These are phyloP conservation scores for Metschnikowia kunwiensis DNA, from an alignment of 805 yeast species.

Conservation along the genomic window DNA sequence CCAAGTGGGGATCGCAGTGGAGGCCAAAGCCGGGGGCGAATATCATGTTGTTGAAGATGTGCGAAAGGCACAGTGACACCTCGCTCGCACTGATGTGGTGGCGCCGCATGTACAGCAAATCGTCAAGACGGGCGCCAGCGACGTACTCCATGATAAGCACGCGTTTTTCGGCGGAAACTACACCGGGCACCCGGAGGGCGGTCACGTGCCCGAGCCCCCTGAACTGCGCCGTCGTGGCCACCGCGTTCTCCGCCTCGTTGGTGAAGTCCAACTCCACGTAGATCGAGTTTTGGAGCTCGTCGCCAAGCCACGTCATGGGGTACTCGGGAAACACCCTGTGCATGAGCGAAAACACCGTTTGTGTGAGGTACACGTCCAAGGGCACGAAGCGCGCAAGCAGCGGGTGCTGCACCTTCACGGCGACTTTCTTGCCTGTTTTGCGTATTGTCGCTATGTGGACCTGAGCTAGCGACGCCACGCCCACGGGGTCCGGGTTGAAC, in stretches of 20 bases:
- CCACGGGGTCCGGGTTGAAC: slow-evolving; percentile 75
- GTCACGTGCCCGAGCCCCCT: slow-evolving; percentile 49
- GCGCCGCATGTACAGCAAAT: slow-evolving; percentile 57
- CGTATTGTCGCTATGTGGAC: slow-evolving; percentile 76
- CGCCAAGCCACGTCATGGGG: slow-evolving; percentile 93
- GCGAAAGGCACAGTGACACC: slow-evolving; percentile 82
- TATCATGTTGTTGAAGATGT: slow-evolving; percentile 91
- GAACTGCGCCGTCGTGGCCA: slow-evolving; percentile 67
- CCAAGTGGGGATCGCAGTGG: slow-evolving; percentile 99
- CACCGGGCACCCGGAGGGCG: slow-evolving; percentile 75
- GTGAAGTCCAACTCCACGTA: slow-evolving; percentile 88
- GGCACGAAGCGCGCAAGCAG: slow-evolving; percentile 84
- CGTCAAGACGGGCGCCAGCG: slow-evolving; percentile 79
- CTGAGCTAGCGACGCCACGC: slow-evolving; percentile 95
- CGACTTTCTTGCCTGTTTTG: slow-evolving; percentile 66
- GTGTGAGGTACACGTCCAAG: slow-evolving; percentile 76
- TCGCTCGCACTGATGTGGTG: slow-evolving; percentile 69
- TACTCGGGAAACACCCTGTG: slow-evolving; percentile 86
- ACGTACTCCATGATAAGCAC: slow-evolving; percentile 86
- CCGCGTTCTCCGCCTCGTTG: slow-evolving; percentile 82
- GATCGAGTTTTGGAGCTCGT: slow-evolving; percentile 82
- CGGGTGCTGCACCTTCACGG: slow-evolving; percentile 95
- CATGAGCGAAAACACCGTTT: slow-evolving; percentile 69
- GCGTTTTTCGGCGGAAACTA: slow-evolving; percentile 62
- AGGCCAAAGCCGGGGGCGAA: slow-evolving; percentile 88